Conservation (phyloP, 805 yeast species). For the Candida awuae region DNA sequence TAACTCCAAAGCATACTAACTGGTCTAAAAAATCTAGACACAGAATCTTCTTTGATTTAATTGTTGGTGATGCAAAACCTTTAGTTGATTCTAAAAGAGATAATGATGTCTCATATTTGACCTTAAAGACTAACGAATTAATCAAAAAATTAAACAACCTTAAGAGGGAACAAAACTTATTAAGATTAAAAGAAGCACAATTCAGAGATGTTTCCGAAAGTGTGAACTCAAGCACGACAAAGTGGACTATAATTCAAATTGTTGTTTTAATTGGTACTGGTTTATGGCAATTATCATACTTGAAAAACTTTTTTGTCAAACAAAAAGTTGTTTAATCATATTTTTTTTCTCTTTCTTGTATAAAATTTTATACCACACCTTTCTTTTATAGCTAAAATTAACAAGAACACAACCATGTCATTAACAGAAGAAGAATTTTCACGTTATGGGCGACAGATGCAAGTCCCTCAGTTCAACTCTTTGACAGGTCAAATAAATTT, state of each 20-base stretch:
- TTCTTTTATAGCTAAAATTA: slow-evolving; percentile 1
- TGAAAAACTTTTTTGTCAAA: slow-evolving; percentile 70
- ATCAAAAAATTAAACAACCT: slow-evolving; percentile 51
- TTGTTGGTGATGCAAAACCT: slow-evolving; percentile 55
- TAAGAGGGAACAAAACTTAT: slow-evolving; percentile 55
- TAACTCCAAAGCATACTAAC: slow-evolving; percentile 42
- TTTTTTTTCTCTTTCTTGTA: too few relatives aligned
- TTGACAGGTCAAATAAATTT: slow-evolving; percentile 49
- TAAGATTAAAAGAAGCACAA: slow-evolving; percentile 66
- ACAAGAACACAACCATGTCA: neutral
- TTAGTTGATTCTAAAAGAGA: slow-evolving; percentile 62
- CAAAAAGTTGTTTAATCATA: slow-evolving; percentile 53
- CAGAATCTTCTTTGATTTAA: slow-evolving; percentile 64
- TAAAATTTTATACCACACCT: too few relatives aligned
- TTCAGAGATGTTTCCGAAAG: slow-evolving; percentile 68
- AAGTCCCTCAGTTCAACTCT: slow-evolving; percentile 70
- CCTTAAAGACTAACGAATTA: slow-evolving; percentile 48
- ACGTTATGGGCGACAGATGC: slow-evolving; percentile 92
- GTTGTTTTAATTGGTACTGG: slow-evolving; percentile 59
- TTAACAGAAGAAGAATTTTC: slow-evolving; percentile 50
- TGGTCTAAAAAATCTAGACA: slow-evolving; percentile 45
- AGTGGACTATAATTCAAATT: slow-evolving; percentile 66
- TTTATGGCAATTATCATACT: slow-evolving; percentile 64
- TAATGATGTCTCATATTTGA: slow-evolving; percentile 45
- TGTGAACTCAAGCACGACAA: slow-evolving; percentile 61